phyloP scores from a whole-genome alignment of 2,329 filamentous ascomycete genomes.

The Atkinsonella texensis region DNA sequence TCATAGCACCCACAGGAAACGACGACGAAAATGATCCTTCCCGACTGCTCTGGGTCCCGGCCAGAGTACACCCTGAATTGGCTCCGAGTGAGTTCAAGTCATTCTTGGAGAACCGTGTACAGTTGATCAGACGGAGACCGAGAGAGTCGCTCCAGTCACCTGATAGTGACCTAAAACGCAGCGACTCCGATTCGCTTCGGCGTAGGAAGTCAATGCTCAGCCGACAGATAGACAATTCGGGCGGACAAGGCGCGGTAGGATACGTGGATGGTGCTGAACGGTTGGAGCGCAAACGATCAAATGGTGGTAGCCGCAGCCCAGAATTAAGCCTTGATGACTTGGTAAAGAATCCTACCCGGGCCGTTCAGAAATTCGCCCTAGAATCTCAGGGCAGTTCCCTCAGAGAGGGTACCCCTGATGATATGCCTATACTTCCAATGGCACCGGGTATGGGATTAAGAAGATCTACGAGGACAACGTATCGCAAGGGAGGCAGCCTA shows the following conservation, averaged over 20 bases:
- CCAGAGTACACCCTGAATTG: constrained; percentile 83
- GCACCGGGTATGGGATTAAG: constrained; percentile 69
- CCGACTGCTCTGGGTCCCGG: constrained; percentile 89
- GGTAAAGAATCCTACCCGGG: constrained; percentile 64
- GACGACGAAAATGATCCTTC: constrained; percentile 83
- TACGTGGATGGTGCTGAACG: constrained; percentile 78
- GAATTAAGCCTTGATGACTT: constrained; percentile 69
- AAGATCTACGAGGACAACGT: constrained; percentile 83
- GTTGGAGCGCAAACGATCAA: constrained; percentile 60
- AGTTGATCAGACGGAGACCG: constrained; percentile 76
- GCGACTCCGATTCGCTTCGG: constrained; percentile 47
- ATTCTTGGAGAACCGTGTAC: constrained; percentile 86
- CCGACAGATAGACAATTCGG: constrained; percentile 69
- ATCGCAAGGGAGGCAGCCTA: constrained; percentile 73
- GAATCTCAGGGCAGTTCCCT: constrained; percentile 35
- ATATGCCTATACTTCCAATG: constrained; percentile 76
- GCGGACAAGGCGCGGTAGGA: constrained; percentile 42
- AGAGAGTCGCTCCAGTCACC: constrained; percentile 55
- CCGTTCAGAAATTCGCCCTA: constrained; percentile 57
- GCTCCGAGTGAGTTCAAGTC: constrained; percentile 95
- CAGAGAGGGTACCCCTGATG: constrained; percentile 41
- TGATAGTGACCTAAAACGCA: constrained; percentile 37
- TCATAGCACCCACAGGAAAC: constrained; percentile 57
- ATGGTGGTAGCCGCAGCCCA: constrained; percentile 37
- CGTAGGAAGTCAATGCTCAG: constrained; percentile 96